A percentile compares a stretch with the other conserved stretches of the same genome.
phyloP scores from a whole-genome alignment of 1,284 basidiomycete species.

The Cryptococcus sp. region DNA sequence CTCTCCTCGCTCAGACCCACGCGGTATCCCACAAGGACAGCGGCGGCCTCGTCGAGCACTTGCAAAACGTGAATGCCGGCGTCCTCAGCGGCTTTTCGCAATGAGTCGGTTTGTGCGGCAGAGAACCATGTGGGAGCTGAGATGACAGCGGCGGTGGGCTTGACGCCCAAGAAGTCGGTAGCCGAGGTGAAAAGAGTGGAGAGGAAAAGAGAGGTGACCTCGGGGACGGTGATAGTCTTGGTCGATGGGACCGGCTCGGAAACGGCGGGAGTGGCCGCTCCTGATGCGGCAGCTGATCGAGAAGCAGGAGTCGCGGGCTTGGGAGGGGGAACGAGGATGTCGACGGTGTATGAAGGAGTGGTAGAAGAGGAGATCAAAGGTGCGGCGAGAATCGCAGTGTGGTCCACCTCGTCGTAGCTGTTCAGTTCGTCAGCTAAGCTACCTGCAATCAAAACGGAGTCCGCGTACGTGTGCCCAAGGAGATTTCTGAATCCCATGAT shows the following conservation, averaged over 20 bases:
- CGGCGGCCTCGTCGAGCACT: constrained; percentile 81
- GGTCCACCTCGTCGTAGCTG: constrained; percentile 53
- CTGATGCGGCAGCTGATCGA: constrained; percentile 59
- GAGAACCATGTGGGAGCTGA: constrained; percentile 77
- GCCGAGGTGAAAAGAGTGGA: constrained; percentile 82
- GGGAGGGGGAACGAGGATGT: constrained; percentile 74
- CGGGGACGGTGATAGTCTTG: constrained; percentile 78
- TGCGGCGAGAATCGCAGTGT: constrained; percentile 53
- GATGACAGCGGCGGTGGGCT: constrained; percentile 79
- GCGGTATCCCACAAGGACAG: constrained; percentile 60
- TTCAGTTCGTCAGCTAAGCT: not conserved
- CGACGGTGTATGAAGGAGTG: constrained; percentile 81
- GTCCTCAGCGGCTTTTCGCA: constrained; percentile 72
- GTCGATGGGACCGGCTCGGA: constrained; percentile 74
- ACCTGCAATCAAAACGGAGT: not conserved
- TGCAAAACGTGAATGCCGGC: constrained; percentile 82
- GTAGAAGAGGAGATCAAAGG: constrained; percentile 67
- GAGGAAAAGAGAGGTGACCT: constrained; percentile 85
- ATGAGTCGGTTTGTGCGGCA: constrained; percentile 67
- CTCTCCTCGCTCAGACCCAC: constrained; percentile 51
- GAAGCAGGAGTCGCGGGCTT: constrained; percentile 58
- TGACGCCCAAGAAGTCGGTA: constrained; percentile 83
- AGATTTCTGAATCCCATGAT: constrained; percentile 93
- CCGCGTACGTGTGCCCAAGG: constrained; percentile 77
- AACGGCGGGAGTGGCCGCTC: constrained; percentile 66